These are phyloP conservation scores for Waltergamsia citrina DNA, from an alignment of 2,329 filamentous ascomycete species.

Conservation along the genomic window DNA sequence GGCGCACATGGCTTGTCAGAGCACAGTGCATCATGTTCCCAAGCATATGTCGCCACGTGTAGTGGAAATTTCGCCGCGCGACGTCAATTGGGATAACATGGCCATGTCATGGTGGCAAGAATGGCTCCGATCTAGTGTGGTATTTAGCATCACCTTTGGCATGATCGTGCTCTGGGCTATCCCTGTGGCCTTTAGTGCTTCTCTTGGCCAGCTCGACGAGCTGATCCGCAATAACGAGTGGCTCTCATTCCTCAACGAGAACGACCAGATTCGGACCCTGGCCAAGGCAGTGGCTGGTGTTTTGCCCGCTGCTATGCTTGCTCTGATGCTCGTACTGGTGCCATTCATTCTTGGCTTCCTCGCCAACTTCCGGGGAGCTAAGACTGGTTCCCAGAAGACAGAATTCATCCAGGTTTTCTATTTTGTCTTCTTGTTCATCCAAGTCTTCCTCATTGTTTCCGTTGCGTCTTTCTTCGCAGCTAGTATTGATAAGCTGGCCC, in stretches of 20 bases:
- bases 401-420: conserved; percentile 88
- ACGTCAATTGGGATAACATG: conserved; percentile 97
- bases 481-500: conserved; percentile 52
- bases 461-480: conserved; percentile 65
- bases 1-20: conserved; percentile 96
- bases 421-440: conserved; percentile 89
- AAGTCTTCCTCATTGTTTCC: conserved; percentile 88
- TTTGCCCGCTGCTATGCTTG: conserved; percentile 68
- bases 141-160: conserved; percentile 54
- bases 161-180: conserved; percentile 88
- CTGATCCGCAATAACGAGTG: conserved; percentile 58
- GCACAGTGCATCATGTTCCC: conserved; percentile 81
- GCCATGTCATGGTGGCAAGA: conserved; percentile 90
- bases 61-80: conserved; percentile 87
- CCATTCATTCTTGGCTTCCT: conserved; percentile 71
- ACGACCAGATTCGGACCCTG: conserved; percentile 51
- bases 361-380: conserved; percentile 64
- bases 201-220: conserved; percentile 66
- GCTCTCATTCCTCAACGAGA: conserved; percentile 58
- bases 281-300: conserved; percentile 69
- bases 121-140: conserved; percentile 61
- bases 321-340: conserved; percentile 69
- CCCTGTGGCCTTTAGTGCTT: conserved; percentile 80
- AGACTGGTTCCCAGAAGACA: conserved; percentile 70
- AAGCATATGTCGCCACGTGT: conserved; percentile 87